These are phyloP conservation scores for Dictyostelium firmibasis DNA, from an alignment of 78 protist genomes.

Conservation along the genomic window DNA sequence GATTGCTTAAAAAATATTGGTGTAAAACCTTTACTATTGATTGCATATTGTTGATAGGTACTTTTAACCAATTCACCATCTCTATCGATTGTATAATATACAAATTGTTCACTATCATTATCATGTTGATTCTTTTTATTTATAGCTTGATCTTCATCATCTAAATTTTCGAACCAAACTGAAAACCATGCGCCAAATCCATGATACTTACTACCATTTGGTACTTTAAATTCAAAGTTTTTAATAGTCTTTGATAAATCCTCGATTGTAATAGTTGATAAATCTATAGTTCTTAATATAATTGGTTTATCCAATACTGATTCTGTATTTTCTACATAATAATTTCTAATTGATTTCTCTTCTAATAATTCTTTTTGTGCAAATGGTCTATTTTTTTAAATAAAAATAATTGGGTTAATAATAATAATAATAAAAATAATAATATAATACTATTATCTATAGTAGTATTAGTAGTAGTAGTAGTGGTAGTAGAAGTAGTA, in stretches of 20 bases:
- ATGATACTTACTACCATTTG: constrained; percentile 37
- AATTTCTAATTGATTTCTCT: constrained; percentile 47
- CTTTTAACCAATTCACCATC: constrained; percentile 16
- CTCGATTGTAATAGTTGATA: constrained; percentile 34
- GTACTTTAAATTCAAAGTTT: constrained; percentile 26
- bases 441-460: no score
- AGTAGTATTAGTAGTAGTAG: no score
- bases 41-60: not conserved
- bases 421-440: not conserved
- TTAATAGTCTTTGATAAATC: constrained; percentile 30
- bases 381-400: constrained; percentile 10
- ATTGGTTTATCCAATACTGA: constrained; percentile 32
- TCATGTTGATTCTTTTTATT: not conserved
- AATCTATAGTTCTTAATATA: constrained; percentile 29
- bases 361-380: constrained; percentile 38
- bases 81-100: not conserved
- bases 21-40: not conserved
- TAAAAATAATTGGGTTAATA: no score
- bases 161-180: constrained; percentile 43
- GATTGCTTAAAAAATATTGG: constrained; percentile 7
- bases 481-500: no score
- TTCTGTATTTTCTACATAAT: constrained; percentile 28
- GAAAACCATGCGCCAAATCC: constrained; percentile 67
- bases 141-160: not conserved
- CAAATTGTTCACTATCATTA: not conserved